Base-by-base conservation (phyloP, 805 yeast species). In the Wickerhamomyces silvicola region DNA sequence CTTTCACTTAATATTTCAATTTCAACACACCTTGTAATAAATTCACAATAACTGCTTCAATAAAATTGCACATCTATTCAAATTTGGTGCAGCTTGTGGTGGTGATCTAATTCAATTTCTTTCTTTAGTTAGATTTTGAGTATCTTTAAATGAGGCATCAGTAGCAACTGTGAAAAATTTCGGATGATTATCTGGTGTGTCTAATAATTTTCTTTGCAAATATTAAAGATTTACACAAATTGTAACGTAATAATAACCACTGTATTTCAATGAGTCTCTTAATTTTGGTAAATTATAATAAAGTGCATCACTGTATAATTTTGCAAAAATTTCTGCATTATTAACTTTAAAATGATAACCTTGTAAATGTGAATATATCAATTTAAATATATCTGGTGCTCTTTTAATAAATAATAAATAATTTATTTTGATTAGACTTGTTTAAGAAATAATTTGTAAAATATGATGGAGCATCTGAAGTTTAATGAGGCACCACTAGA, bases 401-500 rank as follows among this genome's bases (percentile, higher is more conserved):
- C 96, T 62, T 54, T 87, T 96, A 33, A 87, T 74, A 45, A 74
- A 75, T 8, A 84, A 53, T n/a, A n/a, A n/a, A n/a, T 1, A 68
- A 57, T 24, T 60, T 63, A 7, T 50, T 50, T 12, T 56, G 46
- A 31, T 44, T 68, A 16, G 48, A 62, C 6, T 56, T 55, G 14
- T 59, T 48, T 5, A 47, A 44, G 52, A 87, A 87, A 59, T 64
- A 84, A 18, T 69, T 64, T 3, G 96, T 85, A 62, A 87, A 88
- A 52, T 82, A 86, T 5, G 94, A 83, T 0, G 97, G 97, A 0
- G 80, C 79, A 57, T 87, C 96, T 2, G 82, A 81, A 17, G 86
- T 80, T 23, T n/a, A 87, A 57, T 2, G 95, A 84, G 1, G 92
- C 88, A 1, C 95, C 95, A 48, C 86, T 78, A 8, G 59, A 35